Conservation (phyloP, 495 filamentous ascomycete species). For the Friedmanniomyces endolithicus region DNA sequence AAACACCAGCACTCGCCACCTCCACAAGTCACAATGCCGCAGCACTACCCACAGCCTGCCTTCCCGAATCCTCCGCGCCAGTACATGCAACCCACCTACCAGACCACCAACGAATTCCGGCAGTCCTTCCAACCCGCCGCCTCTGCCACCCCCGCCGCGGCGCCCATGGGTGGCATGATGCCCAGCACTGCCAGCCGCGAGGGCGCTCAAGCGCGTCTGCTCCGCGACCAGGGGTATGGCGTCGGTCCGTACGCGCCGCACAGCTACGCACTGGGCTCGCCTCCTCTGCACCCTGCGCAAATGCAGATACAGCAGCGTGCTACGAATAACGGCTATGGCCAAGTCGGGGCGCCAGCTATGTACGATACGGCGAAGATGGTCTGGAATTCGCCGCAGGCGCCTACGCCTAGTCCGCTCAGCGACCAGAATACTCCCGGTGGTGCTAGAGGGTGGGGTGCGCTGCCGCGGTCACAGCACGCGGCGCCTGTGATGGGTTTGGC, state of each 20-base stretch:
- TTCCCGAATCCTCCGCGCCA: constrained; percentile 1
- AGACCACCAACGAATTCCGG: constrained; percentile 15
- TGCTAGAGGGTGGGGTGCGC: background rate
- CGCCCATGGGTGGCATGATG: background rate
- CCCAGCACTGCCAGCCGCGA: constrained; percentile 15
- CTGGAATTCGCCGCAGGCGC: constrained; percentile 18
- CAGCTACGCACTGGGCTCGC: background rate
- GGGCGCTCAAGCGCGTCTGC: constrained; percentile 12
- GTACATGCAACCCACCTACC: constrained; percentile 9
- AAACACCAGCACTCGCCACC: constrained; percentile 1
- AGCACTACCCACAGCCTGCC: background rate
- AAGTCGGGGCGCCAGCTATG: background rate
- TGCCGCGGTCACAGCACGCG: background rate
- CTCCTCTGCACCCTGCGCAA: background rate
- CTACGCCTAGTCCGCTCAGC: constrained; percentile 14
- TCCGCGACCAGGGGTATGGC: constrained; percentile 13
- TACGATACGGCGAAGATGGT: constrained; percentile 13
- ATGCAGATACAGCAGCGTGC: too few relatives aligned
- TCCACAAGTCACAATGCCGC: background rate
- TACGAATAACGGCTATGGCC: constrained; percentile 10
- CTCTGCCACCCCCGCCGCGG: too few relatives aligned
- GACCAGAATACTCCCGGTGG: constrained; percentile 4
- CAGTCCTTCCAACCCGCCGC: constrained; percentile 7
- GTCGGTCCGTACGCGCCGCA: constrained; percentile 4
- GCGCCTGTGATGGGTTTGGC: background rate